Evolutionary conservation across 805 yeast species (phyloP).

Genomic region (Cyberlindnera mississippiensis): DNA sequence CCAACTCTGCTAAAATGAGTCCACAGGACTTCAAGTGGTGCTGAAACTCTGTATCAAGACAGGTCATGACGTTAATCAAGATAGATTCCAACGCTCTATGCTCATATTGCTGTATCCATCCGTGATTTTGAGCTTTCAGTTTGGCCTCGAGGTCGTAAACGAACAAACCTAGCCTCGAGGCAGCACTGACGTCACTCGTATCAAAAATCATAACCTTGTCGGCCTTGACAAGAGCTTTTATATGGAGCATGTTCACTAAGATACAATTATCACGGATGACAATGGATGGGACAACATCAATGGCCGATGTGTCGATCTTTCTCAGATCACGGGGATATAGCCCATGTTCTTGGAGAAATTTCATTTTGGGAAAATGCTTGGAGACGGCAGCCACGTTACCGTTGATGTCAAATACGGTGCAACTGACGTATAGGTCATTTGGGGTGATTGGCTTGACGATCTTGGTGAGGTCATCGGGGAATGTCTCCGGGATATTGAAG

Average conservation of each 20-base stretch:
- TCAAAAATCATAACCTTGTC: conserved; percentile 84
- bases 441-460: conserved; percentile 36
- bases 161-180: conserved; percentile 66
- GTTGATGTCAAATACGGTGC: conserved; percentile 72
- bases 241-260: conserved; percentile 77
- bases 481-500: conserved; percentile 12
- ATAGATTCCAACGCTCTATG: conserved; percentile 81
- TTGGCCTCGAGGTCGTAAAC: conserved; percentile 83
- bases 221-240: conserved; percentile 81
- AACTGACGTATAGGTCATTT: conserved; percentile 51
- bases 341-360: conserved; percentile 67
- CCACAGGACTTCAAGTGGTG: conserved; percentile 57
- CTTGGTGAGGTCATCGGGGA: conserved; percentile 19
- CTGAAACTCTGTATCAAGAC: conserved; percentile 71
- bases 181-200: conserved; percentile 47
- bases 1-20: conserved; percentile 61
- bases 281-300: conserved; percentile 87
- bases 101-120: conserved; percentile 57
- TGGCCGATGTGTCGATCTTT: conserved; percentile 67
- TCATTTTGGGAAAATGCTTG: conserved; percentile 72
- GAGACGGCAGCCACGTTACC: conserved; percentile 81
- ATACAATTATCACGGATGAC: conserved; percentile 76
- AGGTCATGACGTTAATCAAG: conserved; percentile 73
- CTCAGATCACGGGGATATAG: conserved; percentile 84
- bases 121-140: conserved; percentile 40